phyloP scores from a whole-genome alignment of 2,329 filamentous ascomycete species.

The Neonectria magnoliae region DNA sequence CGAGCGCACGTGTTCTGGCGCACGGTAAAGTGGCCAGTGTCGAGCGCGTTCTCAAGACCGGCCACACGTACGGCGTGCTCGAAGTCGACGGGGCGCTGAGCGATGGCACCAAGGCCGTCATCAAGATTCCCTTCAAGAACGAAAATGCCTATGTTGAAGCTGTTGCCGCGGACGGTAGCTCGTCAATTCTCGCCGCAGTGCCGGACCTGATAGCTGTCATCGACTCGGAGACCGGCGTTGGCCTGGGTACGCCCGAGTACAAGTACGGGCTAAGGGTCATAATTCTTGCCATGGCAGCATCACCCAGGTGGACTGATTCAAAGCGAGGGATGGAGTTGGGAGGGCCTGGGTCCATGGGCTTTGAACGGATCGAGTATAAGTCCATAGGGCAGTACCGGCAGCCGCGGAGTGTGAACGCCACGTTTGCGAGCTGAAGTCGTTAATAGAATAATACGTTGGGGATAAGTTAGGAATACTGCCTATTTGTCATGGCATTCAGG shows the following conservation, averaged over 20 bases:
- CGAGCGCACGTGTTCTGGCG: slow-evolving; percentile 38
- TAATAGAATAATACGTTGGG: no score
- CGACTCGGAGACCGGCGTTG: slow-evolving; percentile 66
- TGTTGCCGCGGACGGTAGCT: slow-evolving; percentile 27
- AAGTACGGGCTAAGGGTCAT: slow-evolving; percentile 61
- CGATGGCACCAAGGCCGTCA: slow-evolving; percentile 36
- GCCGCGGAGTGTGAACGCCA: slow-evolving; percentile 63
- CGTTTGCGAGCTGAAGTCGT: slow-evolving; percentile 44
- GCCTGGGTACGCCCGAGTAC: slow-evolving; percentile 66
- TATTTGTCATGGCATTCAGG: no score
- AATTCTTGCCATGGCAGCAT: slow-evolving; percentile 58
- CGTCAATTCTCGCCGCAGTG: slow-evolving; percentile 58
- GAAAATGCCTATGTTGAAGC: slow-evolving; percentile 60
- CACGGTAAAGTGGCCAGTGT: slow-evolving; percentile 42
- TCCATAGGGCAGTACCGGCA: slow-evolving; percentile 59
- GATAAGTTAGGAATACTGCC: no score
- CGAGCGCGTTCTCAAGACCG: slow-evolving; percentile 56
- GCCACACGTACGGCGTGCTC: slow-evolving; percentile 54
- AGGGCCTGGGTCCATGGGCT: slow-evolving; percentile 59
- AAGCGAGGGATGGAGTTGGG: slow-evolving; percentile 59
- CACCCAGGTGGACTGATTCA: slow-evolving; percentile 56
- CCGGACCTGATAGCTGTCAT: slow-evolving; percentile 67
- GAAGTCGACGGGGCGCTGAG: slow-evolving; percentile 46
- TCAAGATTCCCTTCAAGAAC: slow-evolving; percentile 67
- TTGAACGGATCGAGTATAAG: slow-evolving; percentile 58